Percentiles rank a stretch among this genome's conserved stretches.
phyloP scores from a whole-genome alignment of 257 asterid species.

The Petrea volubilis region DNA sequence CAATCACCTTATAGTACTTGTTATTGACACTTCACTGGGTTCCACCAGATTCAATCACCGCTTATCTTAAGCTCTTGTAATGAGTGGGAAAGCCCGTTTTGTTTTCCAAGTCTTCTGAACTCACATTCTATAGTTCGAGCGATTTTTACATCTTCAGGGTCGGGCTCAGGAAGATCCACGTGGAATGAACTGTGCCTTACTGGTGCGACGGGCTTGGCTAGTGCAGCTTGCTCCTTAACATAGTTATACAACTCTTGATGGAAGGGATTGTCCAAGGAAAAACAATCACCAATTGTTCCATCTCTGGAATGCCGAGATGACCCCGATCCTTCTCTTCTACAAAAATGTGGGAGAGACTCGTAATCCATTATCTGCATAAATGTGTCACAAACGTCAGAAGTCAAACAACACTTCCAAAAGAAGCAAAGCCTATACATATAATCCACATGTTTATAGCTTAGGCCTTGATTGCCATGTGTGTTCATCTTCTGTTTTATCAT shows the following conservation, averaged over 20 bases:
- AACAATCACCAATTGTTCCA: conserved; percentile 58
- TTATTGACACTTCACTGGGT: neutral
- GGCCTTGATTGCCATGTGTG: too few relatives aligned
- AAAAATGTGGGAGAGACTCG: conserved; percentile 88
- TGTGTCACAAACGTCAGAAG: neutral
- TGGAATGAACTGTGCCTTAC: conserved; percentile 68
- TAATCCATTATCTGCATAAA: conserved; percentile 88
- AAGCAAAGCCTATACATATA: neutral
- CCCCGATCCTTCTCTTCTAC: conserved; percentile 79
- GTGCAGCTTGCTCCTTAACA: conserved; percentile 61
- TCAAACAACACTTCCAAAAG: neutral
- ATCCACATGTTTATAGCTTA: neutral
- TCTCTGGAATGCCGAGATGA: conserved; percentile 52
- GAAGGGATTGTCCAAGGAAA: conserved; percentile 70
- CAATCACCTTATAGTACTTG: neutral
- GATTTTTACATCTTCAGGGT: conserved; percentile 52
- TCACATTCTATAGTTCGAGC: conserved; percentile 67
- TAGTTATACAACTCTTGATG: conserved; percentile 72
- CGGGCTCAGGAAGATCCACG: conserved; percentile 69
- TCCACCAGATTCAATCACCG: conserved; percentile 24
- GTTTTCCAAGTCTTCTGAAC: conserved; percentile 59
- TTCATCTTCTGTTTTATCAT: too few relatives aligned
- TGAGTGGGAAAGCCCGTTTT: conserved; percentile 56
- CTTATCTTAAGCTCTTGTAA: conserved; percentile 50
- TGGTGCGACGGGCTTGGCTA: conserved; percentile 40